Conservation (phyloP, 345 rosid species). For the Ceriops decandra region DNA sequence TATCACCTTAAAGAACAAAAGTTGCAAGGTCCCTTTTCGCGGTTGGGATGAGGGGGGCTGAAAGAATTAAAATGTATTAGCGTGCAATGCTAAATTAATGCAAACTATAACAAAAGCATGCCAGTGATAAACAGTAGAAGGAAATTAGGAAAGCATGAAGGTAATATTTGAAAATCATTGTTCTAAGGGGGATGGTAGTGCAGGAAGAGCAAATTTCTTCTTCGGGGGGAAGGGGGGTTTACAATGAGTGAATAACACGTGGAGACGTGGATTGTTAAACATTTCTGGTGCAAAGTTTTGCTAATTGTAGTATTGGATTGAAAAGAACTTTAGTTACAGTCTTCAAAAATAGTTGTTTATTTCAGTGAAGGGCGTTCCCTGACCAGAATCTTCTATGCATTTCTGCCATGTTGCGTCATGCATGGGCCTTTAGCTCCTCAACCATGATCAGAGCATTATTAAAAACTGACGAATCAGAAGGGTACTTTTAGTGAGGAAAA, state of each 20-base stretch:
- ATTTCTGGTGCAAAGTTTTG: constrained; percentile 18
- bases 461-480: too few relatives aligned
- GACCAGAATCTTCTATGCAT: too few relatives aligned
- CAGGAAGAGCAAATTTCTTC: constrained; percentile 10
- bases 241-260: constrained; percentile 5
- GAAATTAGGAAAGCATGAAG: background rate
- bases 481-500: too few relatives aligned
- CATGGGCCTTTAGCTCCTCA: too few relatives aligned
- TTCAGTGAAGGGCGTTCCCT: too few relatives aligned
- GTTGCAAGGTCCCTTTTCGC: background rate
- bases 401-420: too few relatives aligned
- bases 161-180: background rate
- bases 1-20: constrained; percentile 7
- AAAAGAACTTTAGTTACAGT: too few relatives aligned
- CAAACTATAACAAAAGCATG: constrained; percentile 4
- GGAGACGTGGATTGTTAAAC: constrained; percentile 18
- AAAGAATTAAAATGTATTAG: background rate
- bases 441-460: too few relatives aligned
- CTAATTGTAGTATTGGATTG: constrained; percentile 3
- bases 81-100: background rate
- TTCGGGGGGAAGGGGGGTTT: background rate
- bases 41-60: background rate
- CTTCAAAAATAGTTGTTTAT: too few relatives aligned
- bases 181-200: background rate
- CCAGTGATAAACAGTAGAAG: background rate